Conservation (phyloP, 2,329 filamentous ascomycete species). For the Scytalidium lignicola region DNA sequence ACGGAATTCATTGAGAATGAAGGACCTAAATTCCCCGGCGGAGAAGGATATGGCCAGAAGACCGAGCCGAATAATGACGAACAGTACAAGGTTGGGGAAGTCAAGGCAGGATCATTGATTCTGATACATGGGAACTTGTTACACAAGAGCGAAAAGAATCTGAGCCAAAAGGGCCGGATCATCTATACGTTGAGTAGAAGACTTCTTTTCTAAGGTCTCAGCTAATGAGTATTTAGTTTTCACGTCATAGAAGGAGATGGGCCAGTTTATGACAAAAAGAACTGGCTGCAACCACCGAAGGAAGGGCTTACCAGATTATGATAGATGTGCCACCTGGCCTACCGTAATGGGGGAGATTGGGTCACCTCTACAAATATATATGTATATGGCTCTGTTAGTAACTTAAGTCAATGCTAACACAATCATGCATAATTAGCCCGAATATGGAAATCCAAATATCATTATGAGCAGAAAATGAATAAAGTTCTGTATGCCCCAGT, state of each 20-base stretch:
- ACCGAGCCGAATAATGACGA: slow-evolving; percentile 38
- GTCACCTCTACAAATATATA: too few relatives aligned
- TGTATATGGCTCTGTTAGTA: too few relatives aligned
- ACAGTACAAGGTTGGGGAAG: slow-evolving; percentile 74
- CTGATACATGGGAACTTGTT: slow-evolving; percentile 93
- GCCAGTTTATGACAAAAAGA: slow-evolving; percentile 72
- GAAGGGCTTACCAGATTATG: slow-evolving; percentile 61
- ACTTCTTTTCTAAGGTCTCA: background rate
- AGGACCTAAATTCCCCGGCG: slow-evolving; percentile 57
- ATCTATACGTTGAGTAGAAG: slow-evolving; percentile 76
- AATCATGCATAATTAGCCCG: background rate
- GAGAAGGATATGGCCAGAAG: slow-evolving; percentile 41
- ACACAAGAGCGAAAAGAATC: slow-evolving; percentile 94
- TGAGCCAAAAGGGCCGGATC: slow-evolving; percentile 77
- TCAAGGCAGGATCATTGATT: slow-evolving; percentile 85
- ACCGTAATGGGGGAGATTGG: too few relatives aligned
- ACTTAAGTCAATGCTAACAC: background rate
- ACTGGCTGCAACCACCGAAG: slow-evolving; percentile 86
- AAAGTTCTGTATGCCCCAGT: background rate
- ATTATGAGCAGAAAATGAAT: background rate
- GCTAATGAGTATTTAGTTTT: slow-evolving; percentile 33
- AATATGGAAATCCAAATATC: background rate
- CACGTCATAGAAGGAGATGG: slow-evolving; percentile 84
- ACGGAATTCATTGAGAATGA: slow-evolving; percentile 70
- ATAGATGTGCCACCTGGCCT: background rate